A percentile compares a stretch with the other conserved stretches of the same genome.
These are phyloP conservation scores for Malus sieversii DNA, from an alignment of 306 rosid species.

Conservation along the genomic window DNA sequence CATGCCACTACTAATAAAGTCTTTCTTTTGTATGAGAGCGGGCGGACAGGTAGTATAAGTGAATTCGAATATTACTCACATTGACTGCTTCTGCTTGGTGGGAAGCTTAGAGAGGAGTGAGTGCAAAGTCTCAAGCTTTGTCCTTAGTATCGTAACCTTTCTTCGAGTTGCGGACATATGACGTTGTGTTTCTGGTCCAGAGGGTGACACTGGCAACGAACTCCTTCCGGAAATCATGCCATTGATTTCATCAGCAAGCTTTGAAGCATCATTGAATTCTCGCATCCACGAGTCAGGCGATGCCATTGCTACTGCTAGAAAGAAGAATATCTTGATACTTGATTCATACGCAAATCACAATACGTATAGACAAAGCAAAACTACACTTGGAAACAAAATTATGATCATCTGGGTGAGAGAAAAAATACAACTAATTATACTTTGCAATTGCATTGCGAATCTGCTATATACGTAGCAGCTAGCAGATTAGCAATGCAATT, in stretches of 20 bases:
- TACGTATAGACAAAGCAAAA: neutral
- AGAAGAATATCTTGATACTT: too few species aligned
- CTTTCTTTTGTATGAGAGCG: too few species aligned
- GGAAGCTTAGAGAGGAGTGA: slow-evolving; percentile 31
- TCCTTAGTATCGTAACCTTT: slow-evolving; percentile 38
- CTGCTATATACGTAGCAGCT: too few species aligned
- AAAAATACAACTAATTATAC: too few species aligned
- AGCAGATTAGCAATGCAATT: too few species aligned
- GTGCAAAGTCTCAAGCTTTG: slow-evolving; percentile 34
- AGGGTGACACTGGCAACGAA: slow-evolving; percentile 19
- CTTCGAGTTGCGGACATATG: slow-evolving; percentile 32
- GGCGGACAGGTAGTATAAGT: too few species aligned
- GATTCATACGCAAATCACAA: neutral
- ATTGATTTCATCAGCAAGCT: slow-evolving; percentile 30
- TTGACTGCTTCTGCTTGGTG: slow-evolving; percentile 12
- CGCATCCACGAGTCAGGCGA: slow-evolving; percentile 33
- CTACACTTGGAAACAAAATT: neutral
- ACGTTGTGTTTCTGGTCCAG: slow-evolving; percentile 40
- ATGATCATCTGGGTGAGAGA: too few species aligned
- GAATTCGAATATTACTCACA: slow-evolving; percentile 14
- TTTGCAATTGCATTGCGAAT: too few species aligned
- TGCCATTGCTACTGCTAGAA: slow-evolving; percentile 3
- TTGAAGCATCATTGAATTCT: slow-evolving; percentile 38
- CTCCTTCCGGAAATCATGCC: slow-evolving; percentile 29
- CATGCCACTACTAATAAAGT: neutral